Base-by-base conservation (phyloP, 768 basidiomycete species). In the Tephrocybe sp. region DNA sequence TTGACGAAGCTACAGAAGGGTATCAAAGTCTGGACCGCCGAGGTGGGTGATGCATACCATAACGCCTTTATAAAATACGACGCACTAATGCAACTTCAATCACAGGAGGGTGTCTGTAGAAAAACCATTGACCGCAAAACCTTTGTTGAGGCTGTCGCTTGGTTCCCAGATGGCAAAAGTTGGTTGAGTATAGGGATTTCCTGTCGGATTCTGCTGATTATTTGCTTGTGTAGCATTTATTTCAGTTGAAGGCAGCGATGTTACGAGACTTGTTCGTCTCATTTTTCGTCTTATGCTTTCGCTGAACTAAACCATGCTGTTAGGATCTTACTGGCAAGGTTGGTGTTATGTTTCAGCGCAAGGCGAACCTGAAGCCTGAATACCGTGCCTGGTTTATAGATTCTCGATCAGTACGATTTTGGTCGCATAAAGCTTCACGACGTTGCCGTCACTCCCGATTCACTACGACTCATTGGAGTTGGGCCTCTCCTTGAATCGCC, bases 1-100 rank as follows among this genome's bases (percentile, higher is more conserved):
- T 65, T 90, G 10, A 87, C 86, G 2, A 87, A 85, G 66, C 72
- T 85, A 42, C 71, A 68, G 36, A 74, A 81, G 49, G 82, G 79
- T 10, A 73, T 89, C 54, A 88, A 87, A 66, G 71, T 89, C 32
- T 90, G 87, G 87, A 83, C 77, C 10, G 65, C 71, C n/a, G 78
- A 83, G 71, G 87, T 85, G 48, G 39, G 73, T 42, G 4, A 23
- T 66, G 43, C 10, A 47, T 30, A 30, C 20, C 14, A 36, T 58
- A n/a, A n/a, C n/a, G 26, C 32, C 9, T 26, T 45, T 53, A 16
- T 26, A 4, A 26, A 26, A 3, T 26, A 26, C 7, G n/a, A n/a
- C 7, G 26, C 7, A 26, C 26, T 26, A 26, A 26, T 26, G 32
- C 51, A 48, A 22, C 31, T 41, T 46, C 55, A 26, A 30, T 23